Base-by-base conservation (phyloP, 2,329 filamentous ascomycete species). In the Aspergillus tubingensis region DNA sequence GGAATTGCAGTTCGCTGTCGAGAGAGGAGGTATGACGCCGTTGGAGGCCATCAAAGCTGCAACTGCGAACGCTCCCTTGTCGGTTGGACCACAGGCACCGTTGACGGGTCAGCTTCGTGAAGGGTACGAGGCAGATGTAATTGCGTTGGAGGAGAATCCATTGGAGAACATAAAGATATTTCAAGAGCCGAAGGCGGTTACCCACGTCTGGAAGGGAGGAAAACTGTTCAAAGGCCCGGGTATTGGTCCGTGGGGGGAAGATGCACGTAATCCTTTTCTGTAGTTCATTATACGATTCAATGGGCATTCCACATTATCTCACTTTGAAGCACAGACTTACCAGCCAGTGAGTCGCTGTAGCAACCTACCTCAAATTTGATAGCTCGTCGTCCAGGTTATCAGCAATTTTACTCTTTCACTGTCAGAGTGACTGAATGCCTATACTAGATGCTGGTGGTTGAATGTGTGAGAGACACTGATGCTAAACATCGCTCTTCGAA, bases 81-180 rank as follows among this genome's bases (percentile, higher is more conserved):
- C 38, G 8, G 21, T 54, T 15, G 52, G 52, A 13, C 23, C 38
- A 11, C 52, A 54, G 23, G 52, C 52, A n/a, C 52, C 52, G 1
- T 32, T 43, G 5, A 54, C 52, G 2, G 52, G 52, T 17, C 52
- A 54, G 39, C 52, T 54, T 19, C 38, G 38, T 8, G 52, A 54
- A n/a, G 52, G 52, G 4, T 54, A 54, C 21, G 52, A 54, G 15
- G 52, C 52, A 3, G 52, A 54, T 44, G 36, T 54, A 8, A 54
- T 54, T 19, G 52, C 52, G 2, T 23, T 54, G 23, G 52, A 54
- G 27, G 52, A 54, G 27, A 54, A 32, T 27, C 52, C 52, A 8
- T 43, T 54, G 36, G 38, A 43, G 2, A 39, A 54, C 2, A 54
- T 54, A 5, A 41, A 30, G 5, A 8, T 44, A 3, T 32, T 54